Evolutionary conservation across 768 basidiomycete species (phyloP).

Genomic region (Boletus reticuloceps): DNA sequence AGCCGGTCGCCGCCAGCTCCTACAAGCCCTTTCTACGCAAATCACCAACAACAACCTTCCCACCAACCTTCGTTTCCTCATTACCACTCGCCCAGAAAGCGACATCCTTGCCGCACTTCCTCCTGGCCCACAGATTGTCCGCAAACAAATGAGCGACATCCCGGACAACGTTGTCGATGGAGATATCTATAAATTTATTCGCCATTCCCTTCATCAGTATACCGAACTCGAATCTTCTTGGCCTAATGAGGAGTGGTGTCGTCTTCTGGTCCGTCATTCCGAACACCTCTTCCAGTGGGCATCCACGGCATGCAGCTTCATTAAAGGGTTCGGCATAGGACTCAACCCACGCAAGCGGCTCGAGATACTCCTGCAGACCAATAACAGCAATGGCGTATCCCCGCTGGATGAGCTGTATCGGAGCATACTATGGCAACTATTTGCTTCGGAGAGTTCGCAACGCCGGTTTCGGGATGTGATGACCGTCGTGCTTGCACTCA

Average conservation of each 20-base stretch:
- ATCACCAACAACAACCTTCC: constrained; percentile 5
- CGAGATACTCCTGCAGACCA: not conserved
- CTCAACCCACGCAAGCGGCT: not conserved
- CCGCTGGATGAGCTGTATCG: not conserved
- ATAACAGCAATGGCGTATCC: not conserved
- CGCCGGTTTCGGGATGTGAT: not conserved
- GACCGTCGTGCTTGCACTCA: not conserved
- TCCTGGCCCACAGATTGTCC: not conserved
- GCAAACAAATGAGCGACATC: not conserved
- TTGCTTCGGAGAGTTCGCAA: not conserved
- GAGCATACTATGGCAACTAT: not conserved
- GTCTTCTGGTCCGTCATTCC: not conserved
- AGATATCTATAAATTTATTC: constrained; percentile 1
- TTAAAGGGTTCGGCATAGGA: not conserved
- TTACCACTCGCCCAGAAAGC: not conserved
- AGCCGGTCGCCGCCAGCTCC: constrained; percentile 8
- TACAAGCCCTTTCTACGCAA: constrained; percentile 6
- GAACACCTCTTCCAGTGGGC: not conserved
- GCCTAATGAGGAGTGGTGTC: constrained; percentile 6
- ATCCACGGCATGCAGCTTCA: not conserved
- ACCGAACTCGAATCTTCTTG: not conserved
- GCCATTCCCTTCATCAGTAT: not conserved
- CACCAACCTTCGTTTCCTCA: constrained; percentile 12
- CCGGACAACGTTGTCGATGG: not conserved
- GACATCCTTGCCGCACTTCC: not conserved